phyloP scores from a whole-genome alignment of 2,329 filamentous ascomycete species.

The Tolypocladium guangdongense region DNA sequence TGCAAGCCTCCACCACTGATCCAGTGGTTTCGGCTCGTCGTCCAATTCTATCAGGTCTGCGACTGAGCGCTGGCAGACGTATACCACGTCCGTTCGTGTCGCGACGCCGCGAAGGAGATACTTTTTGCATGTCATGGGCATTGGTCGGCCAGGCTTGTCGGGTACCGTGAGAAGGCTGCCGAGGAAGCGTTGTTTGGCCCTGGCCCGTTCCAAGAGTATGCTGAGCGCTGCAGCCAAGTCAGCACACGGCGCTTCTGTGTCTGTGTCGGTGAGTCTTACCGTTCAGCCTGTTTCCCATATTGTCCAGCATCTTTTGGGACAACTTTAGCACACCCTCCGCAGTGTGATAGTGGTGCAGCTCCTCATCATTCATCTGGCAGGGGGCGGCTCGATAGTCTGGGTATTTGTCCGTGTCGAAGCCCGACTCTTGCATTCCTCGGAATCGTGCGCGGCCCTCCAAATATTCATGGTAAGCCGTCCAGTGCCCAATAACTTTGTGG shows the following conservation, averaged over 20 bases:
- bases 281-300: conserved; percentile 21
- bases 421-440: conserved; percentile 23
- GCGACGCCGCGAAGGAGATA: conserved; percentile 42
- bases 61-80: conserved; percentile 35
- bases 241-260: conserved; percentile 5
- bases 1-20: conserved; percentile 47
- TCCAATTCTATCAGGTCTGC: conserved; percentile 31
- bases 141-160: conserved; percentile 22
- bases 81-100: conserved; percentile 34
- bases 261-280: conserved; percentile 18
- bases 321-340: conserved; percentile 22
- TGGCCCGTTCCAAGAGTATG: conserved; percentile 18
- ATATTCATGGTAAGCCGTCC: conserved; percentile 21
- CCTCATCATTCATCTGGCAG: conserved; percentile 21
- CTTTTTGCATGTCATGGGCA: conserved; percentile 30
- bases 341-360: conserved; percentile 16
- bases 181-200: conserved; percentile 25
- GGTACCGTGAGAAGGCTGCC: conserved; percentile 28
- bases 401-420: conserved; percentile 25
- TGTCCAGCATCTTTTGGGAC: conserved; percentile 21
- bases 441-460: conserved; percentile 25
- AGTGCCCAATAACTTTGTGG: conserved; percentile 18
- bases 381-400: conserved; percentile 28
- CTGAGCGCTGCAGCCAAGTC: conserved; percentile 16
- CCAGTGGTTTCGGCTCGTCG: conserved; percentile 18